These are phyloP conservation scores for Kokia cookei DNA, from an alignment of 441 rosid genomes.

Conservation along the genomic window DNA sequence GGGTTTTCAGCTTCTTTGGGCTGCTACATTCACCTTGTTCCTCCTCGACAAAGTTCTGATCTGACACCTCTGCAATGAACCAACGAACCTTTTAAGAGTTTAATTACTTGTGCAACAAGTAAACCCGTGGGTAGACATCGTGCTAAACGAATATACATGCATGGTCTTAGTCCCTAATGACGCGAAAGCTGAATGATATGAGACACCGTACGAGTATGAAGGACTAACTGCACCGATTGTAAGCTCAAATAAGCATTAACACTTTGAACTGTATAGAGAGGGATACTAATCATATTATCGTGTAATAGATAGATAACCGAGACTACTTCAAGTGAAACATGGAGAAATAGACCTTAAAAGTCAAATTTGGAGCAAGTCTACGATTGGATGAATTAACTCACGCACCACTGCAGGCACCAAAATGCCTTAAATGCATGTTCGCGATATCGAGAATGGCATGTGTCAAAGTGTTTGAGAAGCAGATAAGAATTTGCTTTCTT, in stretches of 20 bases:
- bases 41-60: conserved; percentile 42
- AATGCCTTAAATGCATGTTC: conserved; percentile 7
- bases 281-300: not conserved
- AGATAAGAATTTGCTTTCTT: conserved; percentile 18
- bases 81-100: not conserved
- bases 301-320: not conserved
- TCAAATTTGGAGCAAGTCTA: not conserved
- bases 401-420: not conserved
- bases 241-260: not conserved
- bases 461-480: conserved; percentile 11
- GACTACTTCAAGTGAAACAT: not conserved
- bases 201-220: not conserved
- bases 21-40: conserved; percentile 25
- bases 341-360: not conserved
- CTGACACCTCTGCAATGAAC: conserved; percentile 31
- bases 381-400: not conserved
- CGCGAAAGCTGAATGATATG: not conserved
- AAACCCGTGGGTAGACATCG: not conserved
- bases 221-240: not conserved
- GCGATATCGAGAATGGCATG: conserved; percentile 4
- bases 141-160: not conserved
- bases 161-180: not conserved
- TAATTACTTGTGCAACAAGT: not conserved
- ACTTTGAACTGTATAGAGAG: not conserved
- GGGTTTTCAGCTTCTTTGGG: conserved; percentile 29